Conservation (phyloP, 148 eudicot species). For the Chenopodium suecicum region DNA sequence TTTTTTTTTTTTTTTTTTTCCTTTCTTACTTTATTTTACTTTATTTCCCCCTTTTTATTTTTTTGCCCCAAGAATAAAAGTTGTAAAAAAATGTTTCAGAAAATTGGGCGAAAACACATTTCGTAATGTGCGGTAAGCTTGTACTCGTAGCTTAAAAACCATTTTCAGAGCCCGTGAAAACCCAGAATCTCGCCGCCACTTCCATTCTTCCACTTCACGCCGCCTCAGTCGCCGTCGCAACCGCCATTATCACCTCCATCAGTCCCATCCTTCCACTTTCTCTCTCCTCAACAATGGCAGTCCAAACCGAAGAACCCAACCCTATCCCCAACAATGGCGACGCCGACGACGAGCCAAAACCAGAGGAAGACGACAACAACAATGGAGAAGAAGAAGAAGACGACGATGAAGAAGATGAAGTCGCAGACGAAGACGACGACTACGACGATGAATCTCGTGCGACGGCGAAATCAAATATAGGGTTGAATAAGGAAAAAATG, state of each 20-base stretch:
- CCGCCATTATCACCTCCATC: background rate
- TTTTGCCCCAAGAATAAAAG: too few relatives aligned
- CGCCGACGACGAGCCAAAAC: constrained; percentile 1
- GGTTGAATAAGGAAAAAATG: constrained; percentile 41
- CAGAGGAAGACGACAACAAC: constrained; percentile 15
- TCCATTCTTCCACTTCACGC: background rate
- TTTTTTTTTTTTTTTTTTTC: rapidly evolving
- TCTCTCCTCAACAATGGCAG: constrained; percentile 2
- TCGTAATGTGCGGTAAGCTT: too few relatives aligned
- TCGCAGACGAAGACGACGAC: constrained; percentile 27
- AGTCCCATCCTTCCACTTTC: background rate
- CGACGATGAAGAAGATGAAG: constrained; percentile 24
- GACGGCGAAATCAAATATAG: constrained; percentile 24
- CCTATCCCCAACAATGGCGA: constrained; percentile 20
- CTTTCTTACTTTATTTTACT: too few relatives aligned
- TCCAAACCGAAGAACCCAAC: constrained; percentile 5
- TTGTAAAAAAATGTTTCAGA: too few relatives aligned
- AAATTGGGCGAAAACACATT: too few relatives aligned
- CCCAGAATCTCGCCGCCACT: background rate
- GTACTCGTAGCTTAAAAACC: background rate
- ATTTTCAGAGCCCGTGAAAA: background rate
- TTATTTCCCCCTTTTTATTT: too few relatives aligned
- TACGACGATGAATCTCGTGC: constrained; percentile 24
- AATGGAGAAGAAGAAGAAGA: constrained; percentile 20
- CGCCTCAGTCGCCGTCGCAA: constrained; percentile 9